A percentile compares a stretch with the other conserved stretches of the same genome.
Conservation (phyloP, 805 yeast species). For the Babjeviella inositovora region DNA sequence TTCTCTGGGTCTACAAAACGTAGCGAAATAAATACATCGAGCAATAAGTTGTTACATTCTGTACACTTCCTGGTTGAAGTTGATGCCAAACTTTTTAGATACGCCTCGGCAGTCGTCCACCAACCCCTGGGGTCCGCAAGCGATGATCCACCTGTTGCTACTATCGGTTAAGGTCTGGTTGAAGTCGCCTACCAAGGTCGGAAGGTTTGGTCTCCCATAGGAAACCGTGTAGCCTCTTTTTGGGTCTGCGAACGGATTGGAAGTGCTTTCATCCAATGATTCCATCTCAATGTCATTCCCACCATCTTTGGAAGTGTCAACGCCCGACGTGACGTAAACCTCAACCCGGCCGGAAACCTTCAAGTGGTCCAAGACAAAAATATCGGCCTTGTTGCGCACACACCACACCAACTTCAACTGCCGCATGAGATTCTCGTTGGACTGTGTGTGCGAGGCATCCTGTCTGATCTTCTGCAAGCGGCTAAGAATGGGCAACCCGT, state of each 20-base stretch:
- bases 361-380: conserved; percentile 24
- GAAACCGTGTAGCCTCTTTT: conserved; percentile 4
- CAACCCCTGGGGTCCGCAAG: conserved; percentile 40
- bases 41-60: too few species aligned
- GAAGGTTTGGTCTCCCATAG: conserved; percentile 25
- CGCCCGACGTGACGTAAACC: conserved; percentile 17
- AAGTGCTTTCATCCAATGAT: neutral
- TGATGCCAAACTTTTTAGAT: conserved; percentile 16
- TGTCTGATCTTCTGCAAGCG: conserved; percentile 13
- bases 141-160: conserved; percentile 31
- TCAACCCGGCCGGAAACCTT: conserved; percentile 13
- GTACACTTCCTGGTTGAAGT: conserved; percentile 27
- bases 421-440: too few species aligned
- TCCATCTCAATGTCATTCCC: conserved; percentile 1
- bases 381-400: conserved; percentile 24
- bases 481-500: conserved; percentile 35
- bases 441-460: too few species aligned
- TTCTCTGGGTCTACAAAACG: too few species aligned
- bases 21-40: too few species aligned
- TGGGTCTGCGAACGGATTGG: conserved; percentile 3
- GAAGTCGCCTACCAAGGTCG: conserved; percentile 11
- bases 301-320: conserved; percentile 1
- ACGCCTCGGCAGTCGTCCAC: conserved; percentile 19
- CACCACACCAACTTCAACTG: conserved; percentile 37
- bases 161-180: conserved; percentile 11